Evolutionary conservation across 1,139 yeast genomes (phyloP), one percentile per base, ranked within the genome.

Genomic region (Taphrina confusa): DNA sequence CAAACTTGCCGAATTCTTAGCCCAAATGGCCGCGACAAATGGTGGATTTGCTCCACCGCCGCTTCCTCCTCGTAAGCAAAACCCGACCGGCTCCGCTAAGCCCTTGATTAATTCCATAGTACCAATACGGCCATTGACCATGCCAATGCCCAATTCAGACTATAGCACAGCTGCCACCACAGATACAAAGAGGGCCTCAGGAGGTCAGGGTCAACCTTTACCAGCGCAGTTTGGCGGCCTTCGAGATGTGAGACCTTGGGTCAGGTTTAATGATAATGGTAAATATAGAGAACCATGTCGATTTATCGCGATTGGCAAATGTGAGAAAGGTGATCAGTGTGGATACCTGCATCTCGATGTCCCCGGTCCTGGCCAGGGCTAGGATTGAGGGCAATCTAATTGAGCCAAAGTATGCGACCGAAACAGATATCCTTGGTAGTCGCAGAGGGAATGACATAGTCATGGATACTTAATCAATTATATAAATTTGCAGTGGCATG

Each of bases 161-260:
- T n/a, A n/a, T n/a, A n/a, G n/a, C n/a, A 18, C 8, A 18, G 42
- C 42, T 6, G 2, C n/a, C 20, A 6, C 42, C 4, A 6, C 42
- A 6, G 12, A n/a, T 33, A 12, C 37, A 6, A 33, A 18, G 6
- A 33, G 9, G 5, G 42, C 42, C 14, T 37, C 42, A 37, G n/a
- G n/a, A 18, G 14, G 37, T n/a, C 6, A 5, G 4, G 31, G 47
- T 6, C 31, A 25, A 11, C 33, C 47, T 9, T 31, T 42, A 22
- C 50, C 50, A 9, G 3, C 52, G 4, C 52, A 47, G 18, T 23
- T 31, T 31, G 42, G 33, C n/a, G 40, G 39, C 8, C 22, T 30
- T 23, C 25, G 39, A 34, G 58, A 54, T 23, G 44, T 54, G n/a
- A 44, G 58, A n/a, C 58, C 58, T 6, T 54, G 58, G 58, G 58